Conservation (phyloP, 2,329 filamentous ascomycete genomes). For the Penicillium sp. region DNA sequence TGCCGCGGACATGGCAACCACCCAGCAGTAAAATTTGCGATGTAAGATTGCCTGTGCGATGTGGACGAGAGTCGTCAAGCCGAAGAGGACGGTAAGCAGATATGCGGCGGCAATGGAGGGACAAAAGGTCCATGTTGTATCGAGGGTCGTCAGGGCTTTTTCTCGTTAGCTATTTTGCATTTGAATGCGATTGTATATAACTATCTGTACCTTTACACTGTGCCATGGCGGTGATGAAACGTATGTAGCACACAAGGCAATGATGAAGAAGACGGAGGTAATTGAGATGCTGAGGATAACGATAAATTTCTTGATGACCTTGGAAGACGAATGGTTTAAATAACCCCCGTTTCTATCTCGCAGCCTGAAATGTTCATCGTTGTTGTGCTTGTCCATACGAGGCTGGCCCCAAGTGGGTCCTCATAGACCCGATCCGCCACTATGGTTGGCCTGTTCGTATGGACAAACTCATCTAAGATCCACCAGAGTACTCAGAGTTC, state of each 20-base stretch:
- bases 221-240: background rate
- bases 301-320: too few species aligned
- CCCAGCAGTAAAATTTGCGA: slow-evolving; percentile 15
- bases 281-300: background rate
- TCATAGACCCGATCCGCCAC: background rate
- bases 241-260: background rate
- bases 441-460: background rate
- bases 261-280: too few species aligned
- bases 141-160: slow-evolving; percentile 1
- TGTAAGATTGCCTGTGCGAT: slow-evolving; percentile 5
- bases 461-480: background rate
- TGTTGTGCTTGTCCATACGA: slow-evolving; percentile 1
- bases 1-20: slow-evolving; percentile 3
- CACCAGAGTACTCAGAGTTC: background rate
- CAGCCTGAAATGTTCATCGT: background rate
- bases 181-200: background rate
- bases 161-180: background rate
- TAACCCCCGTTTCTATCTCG: background rate
- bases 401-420: background rate
- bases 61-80: slow-evolving; percentile 7
- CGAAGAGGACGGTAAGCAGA: slow-evolving; percentile 4
- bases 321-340: slow-evolving; percentile 9
- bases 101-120: slow-evolving; percentile 6
- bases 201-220: slow-evolving; percentile 4
- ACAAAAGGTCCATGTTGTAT: slow-evolving; percentile 10